phyloP scores from a whole-genome alignment of 169 alveolate genomes.

The Plasmodium vivax region DNA sequence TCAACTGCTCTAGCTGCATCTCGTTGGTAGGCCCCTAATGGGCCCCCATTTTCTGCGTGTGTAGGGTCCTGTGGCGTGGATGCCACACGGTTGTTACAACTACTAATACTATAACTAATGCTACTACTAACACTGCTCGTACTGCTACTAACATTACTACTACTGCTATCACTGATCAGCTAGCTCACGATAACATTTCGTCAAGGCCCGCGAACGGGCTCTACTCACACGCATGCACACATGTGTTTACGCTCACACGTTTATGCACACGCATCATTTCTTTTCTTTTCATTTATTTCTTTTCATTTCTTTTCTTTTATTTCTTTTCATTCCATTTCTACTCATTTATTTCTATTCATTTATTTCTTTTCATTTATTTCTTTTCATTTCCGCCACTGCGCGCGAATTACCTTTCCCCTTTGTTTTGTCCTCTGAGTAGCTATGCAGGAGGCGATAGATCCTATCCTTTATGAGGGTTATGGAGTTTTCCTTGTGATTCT shows the following conservation, averaged over 20 bases:
- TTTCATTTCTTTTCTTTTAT: not conserved
- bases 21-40: not conserved
- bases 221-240: not conserved
- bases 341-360: not conserved
- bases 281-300: not conserved
- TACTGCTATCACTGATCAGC: not conserved
- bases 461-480: slow-evolving; percentile 55
- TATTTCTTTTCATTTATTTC: not conserved
- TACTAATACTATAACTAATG: not conserved
- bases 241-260: not conserved
- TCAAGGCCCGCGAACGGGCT: not conserved
- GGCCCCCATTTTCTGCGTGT: not conserved
- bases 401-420: slow-evolving; percentile 46
- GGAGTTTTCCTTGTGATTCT: slow-evolving; percentile 36
- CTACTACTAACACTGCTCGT: not conserved
- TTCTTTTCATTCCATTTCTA: not conserved
- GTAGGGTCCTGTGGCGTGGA: no score
- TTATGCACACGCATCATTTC: not conserved
- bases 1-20: not conserved
- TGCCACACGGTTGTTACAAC: not conserved
- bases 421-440: slow-evolving; percentile 57
- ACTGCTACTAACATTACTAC: no score
- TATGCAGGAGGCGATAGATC: slow-evolving; percentile 33
- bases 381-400: not conserved
- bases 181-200: not conserved